These are phyloP conservation scores for Pyrus hybrid DNA, from an alignment of 331 rosid genomes.

Conservation along the genomic window DNA sequence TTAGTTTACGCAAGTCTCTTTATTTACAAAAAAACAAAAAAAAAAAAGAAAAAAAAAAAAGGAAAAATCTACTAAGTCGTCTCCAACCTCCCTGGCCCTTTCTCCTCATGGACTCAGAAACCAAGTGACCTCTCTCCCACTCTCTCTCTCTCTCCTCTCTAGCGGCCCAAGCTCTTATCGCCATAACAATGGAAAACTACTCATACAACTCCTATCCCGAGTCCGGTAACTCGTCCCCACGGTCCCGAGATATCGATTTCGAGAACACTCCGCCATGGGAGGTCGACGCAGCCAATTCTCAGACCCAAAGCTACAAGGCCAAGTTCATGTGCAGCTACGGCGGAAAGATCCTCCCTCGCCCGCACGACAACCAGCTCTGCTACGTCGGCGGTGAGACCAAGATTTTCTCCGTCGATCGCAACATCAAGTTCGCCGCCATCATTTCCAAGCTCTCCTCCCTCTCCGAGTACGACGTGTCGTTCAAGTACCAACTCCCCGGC, in stretches of 20 bases:
- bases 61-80: neutral
- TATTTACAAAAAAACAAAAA: too few species aligned
- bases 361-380: too few species aligned
- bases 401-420: too few species aligned
- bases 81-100: neutral
- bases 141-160: neutral
- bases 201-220: constrained; percentile 65
- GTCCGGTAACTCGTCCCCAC: constrained; percentile 83
- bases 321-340: constrained; percentile 93
- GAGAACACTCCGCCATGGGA: constrained; percentile 84
- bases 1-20: too few species aligned
- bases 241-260: constrained; percentile 75
- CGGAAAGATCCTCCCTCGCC: constrained; percentile 95
- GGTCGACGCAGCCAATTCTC: constrained; percentile 8
- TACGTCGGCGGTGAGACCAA: too few species aligned
- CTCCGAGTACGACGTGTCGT: too few species aligned
- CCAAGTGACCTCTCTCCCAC: neutral
- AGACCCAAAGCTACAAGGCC: constrained; percentile 42
- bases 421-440: too few species aligned
- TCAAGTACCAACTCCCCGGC: too few species aligned
- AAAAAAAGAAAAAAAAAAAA: too few species aligned
- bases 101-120: neutral
- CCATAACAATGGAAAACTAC: constrained; percentile 53
- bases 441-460: too few species aligned
- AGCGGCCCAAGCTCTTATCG: neutral